These are phyloP conservation scores for Pelargonium exstipulatum DNA, from an alignment of 441 rosid species.

Conservation along the genomic window DNA sequence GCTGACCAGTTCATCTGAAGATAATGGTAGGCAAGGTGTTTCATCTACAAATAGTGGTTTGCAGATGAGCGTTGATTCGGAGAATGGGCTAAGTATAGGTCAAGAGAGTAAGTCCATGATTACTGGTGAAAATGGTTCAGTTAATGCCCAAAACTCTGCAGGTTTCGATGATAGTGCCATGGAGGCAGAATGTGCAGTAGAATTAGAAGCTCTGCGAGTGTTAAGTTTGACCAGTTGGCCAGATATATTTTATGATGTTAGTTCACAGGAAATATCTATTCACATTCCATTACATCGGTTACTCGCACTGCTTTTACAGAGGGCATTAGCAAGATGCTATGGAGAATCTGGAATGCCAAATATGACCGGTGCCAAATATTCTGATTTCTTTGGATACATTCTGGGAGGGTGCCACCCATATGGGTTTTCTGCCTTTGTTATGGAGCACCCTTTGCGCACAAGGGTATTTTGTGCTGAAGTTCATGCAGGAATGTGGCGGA, in stretches of 20 bases:
- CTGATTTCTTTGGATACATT: conserved; percentile 62
- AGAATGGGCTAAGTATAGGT: conserved; percentile 31
- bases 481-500: conserved; percentile 96
- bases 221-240: conserved; percentile 72
- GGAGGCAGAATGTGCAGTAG: conserved; percentile 34
- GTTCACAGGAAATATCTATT: conserved; percentile 73
- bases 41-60: conserved; percentile 30
- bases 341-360: conserved; percentile 46
- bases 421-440: conserved; percentile 79
- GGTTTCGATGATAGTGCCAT: conserved; percentile 33
- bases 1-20: conserved; percentile 47
- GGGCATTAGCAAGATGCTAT: conserved; percentile 54
- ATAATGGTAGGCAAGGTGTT: conserved; percentile 31
- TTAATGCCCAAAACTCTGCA: conserved; percentile 26
- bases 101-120: conserved; percentile 28
- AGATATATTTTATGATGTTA: conserved; percentile 63
- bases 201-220: conserved; percentile 33
- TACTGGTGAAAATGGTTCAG: conserved; percentile 29
- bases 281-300: conserved; percentile 84
- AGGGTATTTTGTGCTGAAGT: conserved; percentile 94
- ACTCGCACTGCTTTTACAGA: conserved; percentile 77
- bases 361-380: conserved; percentile 21
- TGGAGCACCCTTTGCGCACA: conserved; percentile 90
- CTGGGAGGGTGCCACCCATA: conserved; percentile 57
- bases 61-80: conserved; percentile 33